A percentile compares a stretch with the other conserved stretches of the same genome.
Evolutionary conservation across 129 eudicot species (phyloP).

Genomic region (Arctium minus): DNA sequence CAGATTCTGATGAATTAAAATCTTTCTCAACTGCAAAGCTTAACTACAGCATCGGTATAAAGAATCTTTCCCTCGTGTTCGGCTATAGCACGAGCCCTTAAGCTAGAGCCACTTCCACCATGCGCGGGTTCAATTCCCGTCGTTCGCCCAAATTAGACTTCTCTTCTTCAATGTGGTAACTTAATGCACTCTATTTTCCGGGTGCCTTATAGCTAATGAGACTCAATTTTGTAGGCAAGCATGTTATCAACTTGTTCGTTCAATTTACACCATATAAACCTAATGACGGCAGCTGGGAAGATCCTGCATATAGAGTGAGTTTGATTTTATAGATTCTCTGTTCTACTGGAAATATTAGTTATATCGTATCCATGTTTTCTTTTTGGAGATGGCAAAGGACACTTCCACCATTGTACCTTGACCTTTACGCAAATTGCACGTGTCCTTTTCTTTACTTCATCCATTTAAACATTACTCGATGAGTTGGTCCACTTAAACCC

Average conservation of each 20-base stretch:
- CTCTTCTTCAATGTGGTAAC: neutral
- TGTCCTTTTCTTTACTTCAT: neutral
- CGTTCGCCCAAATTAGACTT: neutral
- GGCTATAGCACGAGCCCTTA: too few relatives aligned
- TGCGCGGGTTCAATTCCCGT: too few relatives aligned
- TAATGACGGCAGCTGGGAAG: constrained; percentile 94
- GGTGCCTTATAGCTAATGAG: constrained; percentile 2
- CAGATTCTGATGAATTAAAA: neutral
- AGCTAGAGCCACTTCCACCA: too few relatives aligned
- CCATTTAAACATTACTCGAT: neutral
- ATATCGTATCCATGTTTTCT: neutral
- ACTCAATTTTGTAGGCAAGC: constrained; percentile 56
- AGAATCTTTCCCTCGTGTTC: too few relatives aligned
- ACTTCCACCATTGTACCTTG: neutral
- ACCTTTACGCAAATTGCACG: neutral
- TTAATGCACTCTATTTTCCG: neutral
- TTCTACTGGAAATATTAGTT: neutral
- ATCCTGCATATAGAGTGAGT: constrained; percentile 91
- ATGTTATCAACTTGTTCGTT: constrained; percentile 86
- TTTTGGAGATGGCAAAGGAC: neutral
- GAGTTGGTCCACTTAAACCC: neutral
- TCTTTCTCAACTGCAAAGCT: neutral
- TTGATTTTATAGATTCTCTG: neutral
- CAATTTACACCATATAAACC: constrained; percentile 97
- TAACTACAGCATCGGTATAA: neutral